phyloP scores from a whole-genome alignment of 2,329 filamentous ascomycete genomes.

The Ascochyta rabiei region DNA sequence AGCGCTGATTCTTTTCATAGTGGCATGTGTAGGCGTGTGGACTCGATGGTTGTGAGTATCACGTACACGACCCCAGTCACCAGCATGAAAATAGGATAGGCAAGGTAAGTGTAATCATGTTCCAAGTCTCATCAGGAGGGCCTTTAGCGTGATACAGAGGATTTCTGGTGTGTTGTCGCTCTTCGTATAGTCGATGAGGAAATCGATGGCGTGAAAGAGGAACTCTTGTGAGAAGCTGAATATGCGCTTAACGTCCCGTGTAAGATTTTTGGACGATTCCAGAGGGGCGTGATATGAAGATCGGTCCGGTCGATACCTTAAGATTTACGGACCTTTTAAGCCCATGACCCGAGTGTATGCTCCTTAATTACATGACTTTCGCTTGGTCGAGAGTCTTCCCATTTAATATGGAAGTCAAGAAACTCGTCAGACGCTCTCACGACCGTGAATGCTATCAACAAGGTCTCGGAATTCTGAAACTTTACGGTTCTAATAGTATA shows the following conservation, averaged over 20 bases:
- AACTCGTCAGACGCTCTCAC: slow-evolving; percentile 10
- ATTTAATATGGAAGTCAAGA: not conserved
- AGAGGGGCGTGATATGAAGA: not conserved
- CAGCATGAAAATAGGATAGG: slow-evolving; percentile 5
- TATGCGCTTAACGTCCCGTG: not conserved
- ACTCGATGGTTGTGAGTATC: not conserved
- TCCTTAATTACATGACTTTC: slow-evolving; percentile 3
- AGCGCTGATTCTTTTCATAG: slow-evolving; percentile 12
- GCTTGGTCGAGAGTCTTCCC: slow-evolving; percentile 8
- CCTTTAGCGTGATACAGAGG: not conserved
- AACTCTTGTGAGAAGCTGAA: too few relatives aligned
- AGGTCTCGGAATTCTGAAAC: slow-evolving; percentile 5
- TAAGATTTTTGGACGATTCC: not conserved
- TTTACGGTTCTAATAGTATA: not conserved
- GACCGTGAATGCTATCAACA: not conserved
- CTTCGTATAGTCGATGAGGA: not conserved
- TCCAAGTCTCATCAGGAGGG: not conserved
- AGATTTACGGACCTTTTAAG: slow-evolving; percentile 6
- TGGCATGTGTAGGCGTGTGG: not conserved
- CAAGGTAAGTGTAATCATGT: slow-evolving; percentile 6
- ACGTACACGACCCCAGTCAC: slow-evolving; percentile 4
- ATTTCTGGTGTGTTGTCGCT: not conserved
- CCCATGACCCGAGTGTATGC: slow-evolving; percentile 1
- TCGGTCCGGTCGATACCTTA: not conserved
- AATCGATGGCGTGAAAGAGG: not conserved